Base-by-base conservation (phyloP, 208 protist genomes). In the Wallacemonas sp. region DNA sequence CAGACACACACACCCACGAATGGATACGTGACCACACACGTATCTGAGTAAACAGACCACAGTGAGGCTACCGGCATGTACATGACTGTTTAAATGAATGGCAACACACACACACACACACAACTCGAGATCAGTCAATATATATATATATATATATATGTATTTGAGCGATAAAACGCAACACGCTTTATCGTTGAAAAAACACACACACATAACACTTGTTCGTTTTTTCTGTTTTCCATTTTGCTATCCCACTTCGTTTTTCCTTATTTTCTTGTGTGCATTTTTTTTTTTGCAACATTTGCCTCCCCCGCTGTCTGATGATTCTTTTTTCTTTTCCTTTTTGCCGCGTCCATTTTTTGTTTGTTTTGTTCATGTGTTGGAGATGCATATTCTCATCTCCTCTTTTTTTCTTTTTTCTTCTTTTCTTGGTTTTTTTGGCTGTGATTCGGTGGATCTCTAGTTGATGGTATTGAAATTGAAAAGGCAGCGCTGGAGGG, bases 401-500 rank as follows among this genome's bases (percentile, higher is more conserved):
- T 55, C 19, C 12, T 46, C 21, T n/a, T 31, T 38, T 39, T 53
- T 31, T 53, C 49, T 60, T 60, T 74, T 69, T 58, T 69, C 30
- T 31, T 68, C 5, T 45, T 9, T 62, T 70, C 30, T 63, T 63
- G 26, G 46, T 70, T 5, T 54, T 28, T 19, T 4, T 65, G 38
- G 41, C 17, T 70, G 22, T 61, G n/a, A 34, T 30, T 59, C 6
- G 31, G 19, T 36, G n/a, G n/a, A n/a, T n/a, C n/a, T n/a, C n/a
- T n/a, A n/a, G n/a, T n/a, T n/a, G n/a, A n/a, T n/a, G n/a, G n/a
- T n/a, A n/a, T n/a, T n/a, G n/a, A n/a, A n/a, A n/a, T n/a, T n/a
- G n/a, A n/a, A n/a, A n/a, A n/a, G n/a, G n/a, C n/a, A n/a, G n/a
- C n/a, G n/a, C n/a, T n/a, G n/a, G n/a, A n/a, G n/a, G n/a, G n/a